Conservation (phyloP, 441 rosid genomes). For the Corymbia calophylla region DNA sequence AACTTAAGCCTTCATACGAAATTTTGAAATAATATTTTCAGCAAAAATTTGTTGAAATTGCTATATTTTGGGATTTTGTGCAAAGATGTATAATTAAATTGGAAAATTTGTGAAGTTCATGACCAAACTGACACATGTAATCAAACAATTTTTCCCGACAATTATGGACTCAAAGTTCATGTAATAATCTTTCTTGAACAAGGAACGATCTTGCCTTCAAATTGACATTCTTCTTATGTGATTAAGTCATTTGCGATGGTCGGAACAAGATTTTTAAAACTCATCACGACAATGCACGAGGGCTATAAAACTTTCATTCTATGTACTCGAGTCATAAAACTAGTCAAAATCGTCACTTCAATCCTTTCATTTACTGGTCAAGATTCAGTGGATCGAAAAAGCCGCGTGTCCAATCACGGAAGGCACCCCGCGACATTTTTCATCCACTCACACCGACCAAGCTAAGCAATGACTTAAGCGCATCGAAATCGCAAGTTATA, state of each 20-base stretch:
- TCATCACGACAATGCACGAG: accelerated
- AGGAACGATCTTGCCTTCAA: not conserved
- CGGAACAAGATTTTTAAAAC: not conserved
- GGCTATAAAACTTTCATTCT: not conserved
- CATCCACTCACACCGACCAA: not conserved
- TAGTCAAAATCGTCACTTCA: not conserved
- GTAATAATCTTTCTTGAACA: accelerated
- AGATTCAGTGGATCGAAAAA: accelerated
- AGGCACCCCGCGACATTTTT: not conserved
- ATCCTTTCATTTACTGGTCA: accelerated
- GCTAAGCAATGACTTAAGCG: not conserved
- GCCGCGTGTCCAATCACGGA: accelerated
- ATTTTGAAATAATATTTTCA: too few species aligned
- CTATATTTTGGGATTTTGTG: not conserved
- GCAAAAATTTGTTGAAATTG: accelerated
- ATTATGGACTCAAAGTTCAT: not conserved
- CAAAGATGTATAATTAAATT: accelerated
- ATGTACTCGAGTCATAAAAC: too few species aligned
- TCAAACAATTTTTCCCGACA: accelerated
- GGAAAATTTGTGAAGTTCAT: accelerated
- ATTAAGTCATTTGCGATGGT: not conserved
- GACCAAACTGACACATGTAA: accelerated
- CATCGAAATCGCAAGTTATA: not conserved
- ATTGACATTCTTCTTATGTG: accelerated
- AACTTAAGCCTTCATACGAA: accelerated